Conservation (phyloP, 257 asterid genomes). For the Capsicum pubescens region DNA sequence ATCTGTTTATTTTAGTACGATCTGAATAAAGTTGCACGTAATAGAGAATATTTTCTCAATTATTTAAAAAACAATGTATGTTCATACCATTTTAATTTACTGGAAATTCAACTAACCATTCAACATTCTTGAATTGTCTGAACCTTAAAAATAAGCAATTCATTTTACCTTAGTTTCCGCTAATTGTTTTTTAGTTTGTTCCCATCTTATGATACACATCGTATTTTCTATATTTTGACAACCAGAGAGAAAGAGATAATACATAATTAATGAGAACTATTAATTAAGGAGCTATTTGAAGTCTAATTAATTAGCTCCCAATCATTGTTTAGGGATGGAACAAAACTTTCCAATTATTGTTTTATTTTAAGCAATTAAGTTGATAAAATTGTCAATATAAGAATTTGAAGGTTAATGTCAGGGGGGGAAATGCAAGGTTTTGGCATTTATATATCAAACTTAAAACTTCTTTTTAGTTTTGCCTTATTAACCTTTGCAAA, state of each 20-base stretch:
- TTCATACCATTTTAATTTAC: not conserved
- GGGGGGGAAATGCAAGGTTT: not conserved
- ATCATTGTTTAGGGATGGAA: not conserved
- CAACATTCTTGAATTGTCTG: no score
- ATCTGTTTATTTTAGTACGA: no score
- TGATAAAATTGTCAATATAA: not conserved
- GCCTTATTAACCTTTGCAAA: no score
- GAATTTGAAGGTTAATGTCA: not conserved
- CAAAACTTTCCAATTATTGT: not conserved
- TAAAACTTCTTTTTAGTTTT: no score
- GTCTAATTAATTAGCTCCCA: not conserved
- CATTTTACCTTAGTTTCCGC: conserved; percentile 1
- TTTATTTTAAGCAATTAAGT: not conserved
- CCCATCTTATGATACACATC: not conserved
- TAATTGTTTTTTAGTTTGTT: conserved; percentile 17
- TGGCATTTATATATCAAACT: not conserved
- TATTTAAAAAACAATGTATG: not conserved
- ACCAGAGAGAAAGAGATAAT: not conserved
- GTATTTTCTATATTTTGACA: not conserved
- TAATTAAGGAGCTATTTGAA: not conserved
- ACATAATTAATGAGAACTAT: no score
- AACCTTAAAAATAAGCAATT: not conserved
- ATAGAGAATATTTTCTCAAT: not conserved
- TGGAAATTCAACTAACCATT: no score
- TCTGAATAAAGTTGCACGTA: not conserved